Percentiles rank a stretch among this genome's conserved stretches.
Evolutionary conservation across 2,329 filamentous ascomycete species (phyloP).

Genomic region (Aspergillus sp.): DNA sequence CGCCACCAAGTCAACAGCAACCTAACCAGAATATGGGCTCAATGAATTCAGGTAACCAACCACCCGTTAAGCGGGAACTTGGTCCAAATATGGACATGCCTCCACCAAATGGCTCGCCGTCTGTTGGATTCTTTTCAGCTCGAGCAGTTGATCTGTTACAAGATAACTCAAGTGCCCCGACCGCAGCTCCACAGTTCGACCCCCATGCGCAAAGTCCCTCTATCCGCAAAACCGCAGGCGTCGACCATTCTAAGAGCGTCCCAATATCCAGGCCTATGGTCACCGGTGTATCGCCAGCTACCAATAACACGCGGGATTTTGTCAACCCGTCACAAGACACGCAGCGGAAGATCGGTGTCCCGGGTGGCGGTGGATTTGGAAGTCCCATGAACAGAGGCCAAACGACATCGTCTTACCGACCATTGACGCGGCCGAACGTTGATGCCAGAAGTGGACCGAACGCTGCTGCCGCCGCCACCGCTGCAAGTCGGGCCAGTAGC

Average conservation of each 20-base stretch:
- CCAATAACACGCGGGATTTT: slow-evolving; percentile 25
- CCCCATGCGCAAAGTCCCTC: slow-evolving; percentile 71
- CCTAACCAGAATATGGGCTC: slow-evolving; percentile 6
- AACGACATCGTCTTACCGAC: slow-evolving; percentile 35
- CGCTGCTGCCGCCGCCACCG: neutral
- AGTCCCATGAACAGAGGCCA: slow-evolving; percentile 28
- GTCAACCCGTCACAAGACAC: slow-evolving; percentile 29
- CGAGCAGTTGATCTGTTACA: slow-evolving; percentile 53
- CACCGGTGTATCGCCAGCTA: slow-evolving; percentile 20
- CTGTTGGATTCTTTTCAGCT: slow-evolving; percentile 62
- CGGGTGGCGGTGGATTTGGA: slow-evolving; percentile 17
- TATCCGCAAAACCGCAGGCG: slow-evolving; percentile 77
- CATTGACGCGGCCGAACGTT: slow-evolving; percentile 36
- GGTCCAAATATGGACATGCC: slow-evolving; percentile 12
- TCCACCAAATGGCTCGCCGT: slow-evolving; percentile 23
- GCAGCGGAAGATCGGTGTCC: slow-evolving; percentile 30
- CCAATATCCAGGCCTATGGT: slow-evolving; percentile 53
- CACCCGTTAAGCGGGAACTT: slow-evolving; percentile 20
- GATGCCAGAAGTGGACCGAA: slow-evolving; percentile 18
- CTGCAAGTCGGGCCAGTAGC: slow-evolving; percentile 11
- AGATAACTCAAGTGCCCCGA: slow-evolving; percentile 41
- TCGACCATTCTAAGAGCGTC: slow-evolving; percentile 71
- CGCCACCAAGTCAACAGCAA: slow-evolving; percentile 11
- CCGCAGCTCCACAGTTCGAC: slow-evolving; percentile 54
- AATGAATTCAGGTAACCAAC: slow-evolving; percentile 10